A percentile compares a stretch with the other conserved stretches of the same genome.
These are phyloP conservation scores for Pseudofabraea citricarpa DNA, from an alignment of 2,329 filamentous ascomycete species.

Conservation along the genomic window DNA sequence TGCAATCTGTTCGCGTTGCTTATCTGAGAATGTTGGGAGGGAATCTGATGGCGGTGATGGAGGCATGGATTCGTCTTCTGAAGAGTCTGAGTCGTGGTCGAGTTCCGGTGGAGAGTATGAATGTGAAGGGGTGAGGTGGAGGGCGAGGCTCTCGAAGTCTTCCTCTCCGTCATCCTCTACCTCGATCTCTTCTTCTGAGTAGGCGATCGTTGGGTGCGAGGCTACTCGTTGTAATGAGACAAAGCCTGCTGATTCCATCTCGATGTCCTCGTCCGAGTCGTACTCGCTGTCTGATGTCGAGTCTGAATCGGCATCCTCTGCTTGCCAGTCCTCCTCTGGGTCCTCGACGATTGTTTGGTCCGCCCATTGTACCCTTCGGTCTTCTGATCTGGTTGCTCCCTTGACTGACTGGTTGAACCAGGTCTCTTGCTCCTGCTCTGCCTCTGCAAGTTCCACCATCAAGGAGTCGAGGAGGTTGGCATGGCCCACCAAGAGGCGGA, in stretches of 20 bases:
- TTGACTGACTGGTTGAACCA: slow-evolving; percentile 97
- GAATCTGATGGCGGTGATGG: slow-evolving; percentile 39
- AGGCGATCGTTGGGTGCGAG: slow-evolving; percentile 30
- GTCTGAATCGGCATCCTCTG: slow-evolving; percentile 59
- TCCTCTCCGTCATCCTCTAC: slow-evolving; percentile 53
- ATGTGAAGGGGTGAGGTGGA: slow-evolving; percentile 66
- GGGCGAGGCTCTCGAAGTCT: slow-evolving; percentile 59
- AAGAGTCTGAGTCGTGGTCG: slow-evolving; percentile 61
- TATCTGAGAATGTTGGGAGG: slow-evolving; percentile 56
- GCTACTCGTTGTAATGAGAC: slow-evolving; percentile 42
- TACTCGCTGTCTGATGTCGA: slow-evolving; percentile 46
- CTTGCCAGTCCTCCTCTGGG: slow-evolving; percentile 70
- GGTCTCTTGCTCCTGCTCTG: slow-evolving; percentile 90
- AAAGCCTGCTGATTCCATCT: slow-evolving; percentile 50
- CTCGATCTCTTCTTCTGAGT: slow-evolving; percentile 26
- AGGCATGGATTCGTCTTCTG: slow-evolving; percentile 69
- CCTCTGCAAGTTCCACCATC: slow-evolving; percentile 88
- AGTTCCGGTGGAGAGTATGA: slow-evolving; percentile 62
- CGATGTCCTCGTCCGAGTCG: slow-evolving; percentile 50
- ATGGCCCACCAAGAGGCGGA: slow-evolving; percentile 91
- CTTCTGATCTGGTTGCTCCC: slow-evolving; percentile 55
- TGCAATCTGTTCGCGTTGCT: slow-evolving; percentile 40
- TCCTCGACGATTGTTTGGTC: slow-evolving; percentile 54
- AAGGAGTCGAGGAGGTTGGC: slow-evolving; percentile 96
- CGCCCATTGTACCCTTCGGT: slow-evolving; percentile 77